Evolutionary conservation across 1,284 basidiomycete genomes (phyloP).

Genomic region (Cryptococcus neoformans): DNA sequence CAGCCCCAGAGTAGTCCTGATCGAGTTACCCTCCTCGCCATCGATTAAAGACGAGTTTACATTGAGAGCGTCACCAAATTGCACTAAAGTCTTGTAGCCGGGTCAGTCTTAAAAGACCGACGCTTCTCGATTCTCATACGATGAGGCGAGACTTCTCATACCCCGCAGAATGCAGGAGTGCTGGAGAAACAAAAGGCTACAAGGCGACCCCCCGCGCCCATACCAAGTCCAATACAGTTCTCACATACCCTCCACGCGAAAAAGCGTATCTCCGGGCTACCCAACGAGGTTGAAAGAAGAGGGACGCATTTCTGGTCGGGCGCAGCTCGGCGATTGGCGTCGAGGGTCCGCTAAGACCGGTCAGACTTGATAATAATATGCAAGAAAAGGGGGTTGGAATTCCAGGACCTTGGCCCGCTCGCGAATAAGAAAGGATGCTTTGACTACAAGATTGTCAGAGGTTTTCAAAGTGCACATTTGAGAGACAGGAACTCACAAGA

Average conservation of each 20-base stretch:
- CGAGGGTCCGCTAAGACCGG: constrained; percentile 43
- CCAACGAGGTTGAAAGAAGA: constrained; percentile 5
- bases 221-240: constrained; percentile 34
- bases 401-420: constrained; percentile 53
- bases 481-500: not conserved
- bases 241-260: constrained; percentile 28
- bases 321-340: constrained; percentile 34
- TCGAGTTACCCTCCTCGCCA: constrained; percentile 47
- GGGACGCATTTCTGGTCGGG: constrained; percentile 51
- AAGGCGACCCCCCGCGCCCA: constrained; percentile 41
- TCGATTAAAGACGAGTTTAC: constrained; percentile 3
- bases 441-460: constrained; percentile 47
- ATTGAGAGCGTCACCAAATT: constrained; percentile 50
- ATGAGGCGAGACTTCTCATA: not conserved
- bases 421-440: constrained; percentile 31
- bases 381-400: constrained; percentile 44
- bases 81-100: constrained; percentile 49
- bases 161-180: no score
- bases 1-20: constrained; percentile 54
- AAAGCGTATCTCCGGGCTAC: constrained; percentile 33
- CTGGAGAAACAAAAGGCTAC: constrained; percentile 9
- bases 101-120: constrained; percentile 10
- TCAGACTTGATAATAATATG: constrained; percentile 9
- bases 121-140: constrained; percentile 3
- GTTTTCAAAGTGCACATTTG: constrained; percentile 42